Percentiles rank a stretch among this genome's conserved stretches.
phyloP scores from a whole-genome alignment of 179 eudicot species.

The Spinacia oleracea region DNA sequence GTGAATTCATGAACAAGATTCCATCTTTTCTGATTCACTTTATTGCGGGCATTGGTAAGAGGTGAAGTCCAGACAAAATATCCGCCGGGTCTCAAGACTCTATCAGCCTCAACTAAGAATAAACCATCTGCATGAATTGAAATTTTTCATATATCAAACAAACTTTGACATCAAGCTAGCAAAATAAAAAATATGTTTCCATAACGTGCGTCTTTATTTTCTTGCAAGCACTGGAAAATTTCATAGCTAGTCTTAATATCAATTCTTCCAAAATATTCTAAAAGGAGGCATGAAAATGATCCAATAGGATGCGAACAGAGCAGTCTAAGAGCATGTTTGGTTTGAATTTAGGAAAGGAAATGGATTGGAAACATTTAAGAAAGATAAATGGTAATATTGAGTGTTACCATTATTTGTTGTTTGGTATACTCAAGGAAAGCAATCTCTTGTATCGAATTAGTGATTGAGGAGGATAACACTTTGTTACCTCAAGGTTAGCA shows the following conservation, averaged over 20 bases:
- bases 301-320: neutral
- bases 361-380: no score
- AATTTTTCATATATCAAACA: constrained; percentile 18
- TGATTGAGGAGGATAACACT: no score
- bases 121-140: constrained; percentile 65
- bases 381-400: no score
- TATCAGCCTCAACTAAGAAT: constrained; percentile 81
- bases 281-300: neutral
- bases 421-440: no score
- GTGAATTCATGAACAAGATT: constrained; percentile 58
- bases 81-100: constrained; percentile 94
- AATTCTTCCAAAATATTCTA: neutral
- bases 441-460: no score
- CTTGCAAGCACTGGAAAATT: constrained; percentile 1
- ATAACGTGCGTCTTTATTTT: neutral
- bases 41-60: constrained; percentile 71
- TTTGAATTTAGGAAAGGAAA: no score
- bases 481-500: no score
- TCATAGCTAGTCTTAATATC: no score
- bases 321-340: no score
- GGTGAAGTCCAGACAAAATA: constrained; percentile 99
- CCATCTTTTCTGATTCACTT: constrained; percentile 83
- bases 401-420: no score
- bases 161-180: constrained; percentile 3
- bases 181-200: neutral